Evolutionary conservation across 169 alveolate species (phyloP), one percentile per base, ranked within the genome.

Genomic region (Eimeria acervulina): DNA sequence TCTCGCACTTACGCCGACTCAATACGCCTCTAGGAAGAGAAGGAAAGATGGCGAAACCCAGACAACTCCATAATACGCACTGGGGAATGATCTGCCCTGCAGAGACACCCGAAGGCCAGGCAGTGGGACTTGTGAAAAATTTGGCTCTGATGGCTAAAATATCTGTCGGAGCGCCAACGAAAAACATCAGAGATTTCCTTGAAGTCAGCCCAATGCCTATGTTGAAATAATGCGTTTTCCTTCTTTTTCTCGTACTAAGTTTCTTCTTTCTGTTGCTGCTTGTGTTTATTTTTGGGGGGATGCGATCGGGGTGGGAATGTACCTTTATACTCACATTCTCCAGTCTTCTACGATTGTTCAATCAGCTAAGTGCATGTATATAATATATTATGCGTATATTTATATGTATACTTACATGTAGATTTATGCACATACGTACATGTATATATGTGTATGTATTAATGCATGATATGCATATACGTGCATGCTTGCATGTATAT

Each of bases 21-120:
- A 99, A 99, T 97, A 99, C 99, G 26, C 99, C 99, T 15, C 97
- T 99, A 47, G 99, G 99, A 55, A 98, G 99, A 78, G 99, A 99
- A 94, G 99, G 99, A 19, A 99, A 99, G 97, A 97, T 99, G 96
- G 99, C 99, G 52, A 99, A 99, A 97, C 99, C 99, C 4, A 97
- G 99, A 66, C 99, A 99, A 96, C 98, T 99, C 26, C 99, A 99
- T 97, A 99, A 99, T 97, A 99, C 99, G 52, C 99, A 99, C 95
- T 99, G 99, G 99, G 99, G 99, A 28, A 99, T 99, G 99, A 99
- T 99, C 55, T 99, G 99, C 96, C 99, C 99, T 19, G 99, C 99
- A 15, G 99, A 99, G 97, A 99, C 99, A 33, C 99, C 99, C 4
- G 99, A 99, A 97, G 99, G 99, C 21, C 99, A 99, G 96, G 99